Percentiles rank a stretch among this genome's conserved stretches.
Conservation (phyloP, 371 early-diverging fungal genomes). For the Apophysomyces elegans region DNA sequence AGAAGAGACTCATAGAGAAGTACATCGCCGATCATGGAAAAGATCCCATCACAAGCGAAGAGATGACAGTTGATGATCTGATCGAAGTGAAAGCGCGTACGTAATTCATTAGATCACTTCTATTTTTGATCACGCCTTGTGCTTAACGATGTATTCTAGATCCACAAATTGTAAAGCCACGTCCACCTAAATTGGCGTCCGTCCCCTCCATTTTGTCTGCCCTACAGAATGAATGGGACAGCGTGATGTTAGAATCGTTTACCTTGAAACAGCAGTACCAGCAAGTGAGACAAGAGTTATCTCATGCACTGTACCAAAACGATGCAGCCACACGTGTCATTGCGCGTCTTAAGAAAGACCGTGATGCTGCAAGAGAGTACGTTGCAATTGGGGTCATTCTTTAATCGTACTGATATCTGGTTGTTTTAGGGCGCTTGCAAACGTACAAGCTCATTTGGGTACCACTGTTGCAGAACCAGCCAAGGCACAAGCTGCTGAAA, state of each 20-base stretch:
- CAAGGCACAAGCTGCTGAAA: constrained; percentile 54
- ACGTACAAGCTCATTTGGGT: constrained; percentile 73
- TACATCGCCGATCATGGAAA: constrained; percentile 83
- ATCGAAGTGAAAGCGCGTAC: constrained; percentile 73
- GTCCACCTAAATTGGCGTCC: constrained; percentile 89
- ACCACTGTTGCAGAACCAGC: constrained; percentile 36
- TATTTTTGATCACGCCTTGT: neutral
- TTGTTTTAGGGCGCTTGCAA: constrained; percentile 62
- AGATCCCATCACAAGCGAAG: constrained; percentile 85
- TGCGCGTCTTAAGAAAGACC: constrained; percentile 88
- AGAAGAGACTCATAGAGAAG: constrained; percentile 85
- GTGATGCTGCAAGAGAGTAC: constrained; percentile 89
- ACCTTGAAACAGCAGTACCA: constrained; percentile 91
- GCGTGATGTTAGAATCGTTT: constrained; percentile 91
- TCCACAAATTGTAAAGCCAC: constrained; percentile 78
- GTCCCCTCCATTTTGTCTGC: constrained; percentile 88
- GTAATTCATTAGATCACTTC: neutral
- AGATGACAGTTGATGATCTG: constrained; percentile 78
- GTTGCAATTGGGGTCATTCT: constrained; percentile 12
- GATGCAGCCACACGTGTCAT: constrained; percentile 96
- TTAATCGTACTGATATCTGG: neutral
- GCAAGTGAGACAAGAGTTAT: constrained; percentile 88
- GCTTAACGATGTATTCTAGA: constrained; percentile 32
- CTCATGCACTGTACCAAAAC: constrained; percentile 92
- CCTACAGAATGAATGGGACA: constrained; percentile 95